Evolutionary conservation across 1,139 yeast genomes (phyloP).

Genomic region (Geotrichum cucujoidarum): DNA sequence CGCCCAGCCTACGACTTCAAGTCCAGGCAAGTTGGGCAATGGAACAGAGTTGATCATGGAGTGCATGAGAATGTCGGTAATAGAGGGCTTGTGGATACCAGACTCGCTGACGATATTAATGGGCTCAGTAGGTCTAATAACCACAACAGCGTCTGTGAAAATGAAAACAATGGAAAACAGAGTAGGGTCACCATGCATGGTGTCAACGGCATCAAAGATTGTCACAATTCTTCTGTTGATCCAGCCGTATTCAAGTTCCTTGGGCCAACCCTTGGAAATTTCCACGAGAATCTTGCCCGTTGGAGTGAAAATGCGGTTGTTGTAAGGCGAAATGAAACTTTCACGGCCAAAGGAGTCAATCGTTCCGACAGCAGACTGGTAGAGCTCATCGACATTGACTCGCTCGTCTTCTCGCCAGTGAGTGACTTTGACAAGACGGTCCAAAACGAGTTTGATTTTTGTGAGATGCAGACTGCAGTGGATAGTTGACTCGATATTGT

Average conservation of each 20-base stretch:
- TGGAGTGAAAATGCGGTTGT: slow-evolving; percentile 76
- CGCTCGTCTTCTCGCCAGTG: slow-evolving; percentile 38
- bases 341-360: slow-evolving; percentile 74
- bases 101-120: slow-evolving; percentile 31
- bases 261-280: slow-evolving; percentile 81
- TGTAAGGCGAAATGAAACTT: slow-evolving; percentile 41
- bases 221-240: slow-evolving; percentile 77
- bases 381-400: slow-evolving; percentile 43
- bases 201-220: slow-evolving; percentile 57
- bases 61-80: slow-evolving; percentile 82
- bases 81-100: slow-evolving; percentile 51
- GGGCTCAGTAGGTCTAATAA: slow-evolving; percentile 44
- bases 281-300: slow-evolving; percentile 85
- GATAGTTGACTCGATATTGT: slow-evolving; percentile 63
- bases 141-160: slow-evolving; percentile 73
- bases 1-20: slow-evolving; percentile 67
- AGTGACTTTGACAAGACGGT: slow-evolving; percentile 44
- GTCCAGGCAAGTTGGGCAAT: slow-evolving; percentile 59
- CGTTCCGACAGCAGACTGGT: slow-evolving; percentile 54
- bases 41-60: slow-evolving; percentile 84
- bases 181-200: slow-evolving; percentile 31
- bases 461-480: slow-evolving; percentile 69
- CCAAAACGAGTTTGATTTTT: slow-evolving; percentile 60
- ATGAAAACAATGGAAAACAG: slow-evolving; percentile 56
- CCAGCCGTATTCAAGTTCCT: slow-evolving; percentile 86